Evolutionary conservation across 2,329 filamentous ascomycete genomes (phyloP), one percentile per base, ranked within the genome.

Genomic region (Pseudogymnoascus verrucosus): DNA sequence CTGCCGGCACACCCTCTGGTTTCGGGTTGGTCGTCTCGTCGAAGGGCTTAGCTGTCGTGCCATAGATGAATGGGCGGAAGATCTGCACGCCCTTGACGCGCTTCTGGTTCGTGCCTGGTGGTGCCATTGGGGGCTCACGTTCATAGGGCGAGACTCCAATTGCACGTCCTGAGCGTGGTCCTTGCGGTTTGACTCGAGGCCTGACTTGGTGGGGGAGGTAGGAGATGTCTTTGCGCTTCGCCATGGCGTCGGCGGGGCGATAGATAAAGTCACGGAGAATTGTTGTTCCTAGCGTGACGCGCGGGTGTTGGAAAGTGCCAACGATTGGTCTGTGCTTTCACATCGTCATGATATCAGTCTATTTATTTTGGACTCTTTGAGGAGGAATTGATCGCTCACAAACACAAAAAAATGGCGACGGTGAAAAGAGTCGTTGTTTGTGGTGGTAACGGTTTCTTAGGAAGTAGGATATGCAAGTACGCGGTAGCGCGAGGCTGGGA

Each of bases 381-480:
- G 16, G 28, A 21, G 16, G 28, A 34, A 57, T 57, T 57, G 51
- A 57, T 57, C 12, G 28, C 51, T 57, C 51, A 57, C 28, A 16
- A 57, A 57, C 28, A 57, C 51, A 26, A 40, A 39, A 62, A 23
- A 47, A 66, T 63, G 64, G 51, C 65, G 28, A 66, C 71, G 37
- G 64, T 60, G 64, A 96, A 92, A 78, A 89, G 86, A 76, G 81
- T 99, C 47, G 87, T 98, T 44, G 92, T 99, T 63, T 96, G 90
- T 69, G 95, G 95, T 69, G 93, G 93, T 65, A 97, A 91, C 76
- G 93, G 95, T 36, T 99, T 98, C 74, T 78, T 99, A 26, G 91
- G 91, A 77, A 83, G 82, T 23, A 84, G 93, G 63, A 96, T 99
- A 78, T 98, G 95, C 80, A 95, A 91, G 79, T 88, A 90, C 62